A percentile compares a stretch with the other conserved stretches of the same genome.
Conservation (phyloP, 371 early-diverging fungal species). For the Zopfochytrium polystomum region DNA sequence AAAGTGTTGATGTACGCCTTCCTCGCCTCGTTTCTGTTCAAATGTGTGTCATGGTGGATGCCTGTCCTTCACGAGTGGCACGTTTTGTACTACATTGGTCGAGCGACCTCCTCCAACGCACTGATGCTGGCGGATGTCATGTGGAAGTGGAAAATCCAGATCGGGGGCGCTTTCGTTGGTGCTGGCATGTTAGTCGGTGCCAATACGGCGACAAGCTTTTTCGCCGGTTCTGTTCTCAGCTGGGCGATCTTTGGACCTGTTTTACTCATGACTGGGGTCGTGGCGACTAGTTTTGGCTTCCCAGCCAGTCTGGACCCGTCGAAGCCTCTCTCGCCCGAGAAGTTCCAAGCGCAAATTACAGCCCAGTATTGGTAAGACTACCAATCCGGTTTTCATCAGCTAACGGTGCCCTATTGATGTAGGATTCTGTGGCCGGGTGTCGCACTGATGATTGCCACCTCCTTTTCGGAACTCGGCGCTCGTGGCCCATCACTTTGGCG, state of each 20-base stretch:
- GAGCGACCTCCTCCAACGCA: neutral
- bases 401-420: constrained; percentile 19
- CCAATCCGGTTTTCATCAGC: too few relatives aligned
- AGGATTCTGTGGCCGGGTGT: constrained; percentile 64
- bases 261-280: constrained; percentile 28
- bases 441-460: constrained; percentile 63
- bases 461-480: constrained; percentile 62
- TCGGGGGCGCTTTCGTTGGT: constrained; percentile 65
- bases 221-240: constrained; percentile 53
- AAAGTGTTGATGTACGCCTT: constrained; percentile 49
- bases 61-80: constrained; percentile 17
- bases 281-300: constrained; percentile 12
- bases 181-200: constrained; percentile 67
- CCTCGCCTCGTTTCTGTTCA: constrained; percentile 13
- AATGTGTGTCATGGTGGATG: constrained; percentile 26
- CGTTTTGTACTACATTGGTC: neutral
- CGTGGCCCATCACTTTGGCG: constrained; percentile 51
- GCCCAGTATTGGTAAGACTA: too few relatives aligned
- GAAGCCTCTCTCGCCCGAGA: neutral
- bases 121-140: neutral
- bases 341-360: constrained; percentile 1
- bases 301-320: neutral
- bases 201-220: constrained; percentile 56
- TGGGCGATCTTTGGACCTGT: constrained; percentile 55
- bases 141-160: constrained; percentile 64